Base-by-base conservation (phyloP, 2,329 filamentous ascomycete genomes). In the Pleurostoma richardsiae region DNA sequence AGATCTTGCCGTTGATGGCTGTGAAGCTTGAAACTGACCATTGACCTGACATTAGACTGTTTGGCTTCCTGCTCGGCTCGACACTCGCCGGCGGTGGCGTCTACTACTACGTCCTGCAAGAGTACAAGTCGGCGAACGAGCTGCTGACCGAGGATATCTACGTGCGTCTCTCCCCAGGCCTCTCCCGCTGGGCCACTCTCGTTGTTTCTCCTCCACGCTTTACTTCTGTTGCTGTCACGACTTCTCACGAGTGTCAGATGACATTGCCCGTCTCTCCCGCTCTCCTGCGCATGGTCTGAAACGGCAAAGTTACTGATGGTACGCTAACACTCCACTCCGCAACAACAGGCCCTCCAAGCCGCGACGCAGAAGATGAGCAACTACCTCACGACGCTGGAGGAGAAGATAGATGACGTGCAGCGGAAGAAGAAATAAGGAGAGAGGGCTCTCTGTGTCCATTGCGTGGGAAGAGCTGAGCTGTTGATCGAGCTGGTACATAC, bases 131-230 rank as follows among this genome's bases (percentile, higher is more conserved):
- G 40, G 88, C 90, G 57, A 97, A 96, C 73, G 88, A 95, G 71
- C 79, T 96, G 62, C 74, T 97, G 69, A 92, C 86, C 51, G 90
- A 96, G 71, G 92, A 97, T 70, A 96, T 97, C 66, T 92, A 92
- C 70, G 92, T 96, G 80, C 69, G 89, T 85, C 56, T 8, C 19
- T 39, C 39, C 29, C 11, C 33, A 36, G 29, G 11, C 30, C 41
- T 36, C 30, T 30, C 8, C 33, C n/a, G 8, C 33, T n/a, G 8
- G n/a, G n/a, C n/a, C 33, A 36, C 8, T 36, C 8, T 36, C 33
- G 8, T n/a, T 36, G 33, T 36, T n/a, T 36, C 19, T 19, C 19
- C 19, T 19, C 19, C 19, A 19, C 19, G 19, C 19, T 19, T 19
- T 19, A 19, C 19, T 19, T 19, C 19, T 19, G 19, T 19, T 19